Conservation (phyloP, 129 eudicot genomes). For the Dittrichia graveolens region DNA sequence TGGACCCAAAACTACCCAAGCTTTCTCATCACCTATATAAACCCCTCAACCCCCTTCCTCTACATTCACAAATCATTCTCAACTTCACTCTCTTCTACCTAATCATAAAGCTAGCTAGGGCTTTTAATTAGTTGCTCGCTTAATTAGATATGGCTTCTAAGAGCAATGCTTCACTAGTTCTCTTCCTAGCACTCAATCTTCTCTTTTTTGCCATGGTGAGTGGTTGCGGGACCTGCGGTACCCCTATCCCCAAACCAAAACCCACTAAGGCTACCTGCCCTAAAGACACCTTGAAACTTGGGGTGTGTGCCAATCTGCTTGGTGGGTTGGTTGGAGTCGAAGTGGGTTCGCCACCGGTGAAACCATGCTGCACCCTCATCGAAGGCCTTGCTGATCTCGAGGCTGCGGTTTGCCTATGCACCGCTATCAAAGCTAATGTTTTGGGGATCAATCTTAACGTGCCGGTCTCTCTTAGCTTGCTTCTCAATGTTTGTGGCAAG, state of each 20-base stretch:
- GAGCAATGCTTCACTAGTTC: constrained; percentile 25
- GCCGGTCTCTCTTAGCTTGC: constrained; percentile 59
- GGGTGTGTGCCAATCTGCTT: constrained; percentile 40
- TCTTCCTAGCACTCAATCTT: constrained; percentile 49
- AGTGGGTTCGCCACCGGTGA: constrained; percentile 38
- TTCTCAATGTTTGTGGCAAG: constrained; percentile 51
- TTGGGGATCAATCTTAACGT: constrained; percentile 57
- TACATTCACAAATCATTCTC: constrained; percentile 8
- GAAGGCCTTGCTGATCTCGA: constrained; percentile 55
- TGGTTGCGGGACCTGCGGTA: constrained; percentile 30
- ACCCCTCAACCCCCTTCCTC: constrained; percentile 17
- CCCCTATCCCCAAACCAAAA: constrained; percentile 36
- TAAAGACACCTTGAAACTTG: constrained; percentile 37
- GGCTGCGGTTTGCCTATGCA: constrained; percentile 68
- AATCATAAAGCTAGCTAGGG: background rate
- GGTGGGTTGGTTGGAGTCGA: constrained; percentile 26
- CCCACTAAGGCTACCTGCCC: constrained; percentile 35
- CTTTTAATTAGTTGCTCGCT: background rate
- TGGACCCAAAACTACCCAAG: constrained; percentile 15
- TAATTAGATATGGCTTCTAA: constrained; percentile 39
- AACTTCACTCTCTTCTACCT: background rate
- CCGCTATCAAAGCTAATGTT: constrained; percentile 56
- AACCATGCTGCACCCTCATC: constrained; percentile 53
- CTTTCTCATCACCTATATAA: constrained; percentile 8
- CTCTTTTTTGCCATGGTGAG: constrained; percentile 46